Evolutionary conservation across 345 rosid species (phyloP).

Genomic region (Stellera chamaejasme): DNA sequence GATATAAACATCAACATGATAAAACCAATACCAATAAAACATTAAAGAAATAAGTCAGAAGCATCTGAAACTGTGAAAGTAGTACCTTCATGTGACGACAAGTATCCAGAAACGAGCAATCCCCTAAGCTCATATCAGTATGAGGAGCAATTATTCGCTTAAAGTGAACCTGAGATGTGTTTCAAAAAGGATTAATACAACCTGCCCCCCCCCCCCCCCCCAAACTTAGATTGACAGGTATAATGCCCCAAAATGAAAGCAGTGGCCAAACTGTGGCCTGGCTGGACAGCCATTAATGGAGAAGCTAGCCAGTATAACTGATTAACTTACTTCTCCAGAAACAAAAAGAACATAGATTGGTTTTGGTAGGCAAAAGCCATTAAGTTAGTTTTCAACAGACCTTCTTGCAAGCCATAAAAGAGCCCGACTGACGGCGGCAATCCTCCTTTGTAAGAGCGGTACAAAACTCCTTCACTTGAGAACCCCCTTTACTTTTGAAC

Average conservation of each 20-base stretch:
- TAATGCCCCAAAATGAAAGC: too few relatives aligned
- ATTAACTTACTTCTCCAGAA: too few relatives aligned
- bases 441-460: slow-evolving; percentile 92
- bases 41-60: slow-evolving; percentile 9
- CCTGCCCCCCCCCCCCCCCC: too few relatives aligned
- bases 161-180: slow-evolving; percentile 73
- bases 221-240: too few relatives aligned
- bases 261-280: too few relatives aligned
- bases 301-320: too few relatives aligned
- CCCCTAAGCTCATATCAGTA: slow-evolving; percentile 87
- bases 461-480: slow-evolving; percentile 92
- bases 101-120: slow-evolving; percentile 98
- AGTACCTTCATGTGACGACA: slow-evolving; percentile 99
- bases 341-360: too few relatives aligned
- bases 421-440: slow-evolving; percentile 77
- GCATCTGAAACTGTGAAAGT: slow-evolving; percentile 4
- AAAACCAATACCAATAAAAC: background rate
- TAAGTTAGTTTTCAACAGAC: slow-evolving; percentile 25
- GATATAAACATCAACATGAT: slow-evolving; percentile 3
- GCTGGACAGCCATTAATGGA: too few relatives aligned
- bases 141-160: slow-evolving; percentile 92
- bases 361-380: background rate
- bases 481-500: slow-evolving; percentile 99
- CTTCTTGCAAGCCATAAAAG: slow-evolving; percentile 87
- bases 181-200: background rate